A percentile compares a stretch with the other conserved stretches of the same genome.
Evolutionary conservation across 257 asterid species (phyloP).

Genomic region (Nicotiana knightiana): DNA sequence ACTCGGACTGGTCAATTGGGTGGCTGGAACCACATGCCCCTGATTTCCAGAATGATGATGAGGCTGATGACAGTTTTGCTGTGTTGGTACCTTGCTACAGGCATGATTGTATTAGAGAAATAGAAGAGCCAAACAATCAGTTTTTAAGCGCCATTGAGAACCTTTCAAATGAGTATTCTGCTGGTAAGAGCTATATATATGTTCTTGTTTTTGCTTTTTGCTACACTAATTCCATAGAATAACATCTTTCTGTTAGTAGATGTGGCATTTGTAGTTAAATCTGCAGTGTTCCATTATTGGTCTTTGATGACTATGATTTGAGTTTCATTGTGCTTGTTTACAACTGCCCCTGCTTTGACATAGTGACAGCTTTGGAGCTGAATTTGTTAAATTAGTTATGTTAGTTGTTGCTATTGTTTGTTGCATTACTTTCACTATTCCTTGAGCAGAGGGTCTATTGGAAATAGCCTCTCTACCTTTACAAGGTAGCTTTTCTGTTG

Average conservation of each 20-base stretch:
- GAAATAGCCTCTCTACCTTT: too few relatives aligned
- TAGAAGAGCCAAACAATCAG: slow-evolving; percentile 36
- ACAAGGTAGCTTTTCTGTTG: too few relatives aligned
- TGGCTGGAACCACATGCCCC: slow-evolving; percentile 94
- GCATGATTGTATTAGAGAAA: slow-evolving; percentile 33
- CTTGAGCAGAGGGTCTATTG: too few relatives aligned
- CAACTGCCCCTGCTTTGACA: not conserved
- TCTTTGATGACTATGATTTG: not conserved
- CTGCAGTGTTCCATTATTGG: not conserved
- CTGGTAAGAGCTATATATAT: slow-evolving; percentile 41
- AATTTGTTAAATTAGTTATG: not conserved
- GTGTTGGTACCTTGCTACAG: slow-evolving; percentile 92
- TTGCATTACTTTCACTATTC: too few relatives aligned
- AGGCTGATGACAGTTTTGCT: slow-evolving; percentile 76
- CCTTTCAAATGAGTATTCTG: slow-evolving; percentile 45
- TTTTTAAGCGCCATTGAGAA: slow-evolving; percentile 46
- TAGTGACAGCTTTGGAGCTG: not conserved
- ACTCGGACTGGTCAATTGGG: slow-evolving; percentile 95
- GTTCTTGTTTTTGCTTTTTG: not conserved
- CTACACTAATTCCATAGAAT: not conserved
- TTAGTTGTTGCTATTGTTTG: too few relatives aligned
- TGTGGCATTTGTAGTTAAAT: not conserved
- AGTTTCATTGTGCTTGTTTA: not conserved
- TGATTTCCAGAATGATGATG: slow-evolving; percentile 69
- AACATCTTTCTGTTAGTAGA: not conserved